Evolutionary conservation across 331 rosid genomes (phyloP), one percentile per base, ranked within the genome.

Genomic region (Erythrophleum ivorense): DNA sequence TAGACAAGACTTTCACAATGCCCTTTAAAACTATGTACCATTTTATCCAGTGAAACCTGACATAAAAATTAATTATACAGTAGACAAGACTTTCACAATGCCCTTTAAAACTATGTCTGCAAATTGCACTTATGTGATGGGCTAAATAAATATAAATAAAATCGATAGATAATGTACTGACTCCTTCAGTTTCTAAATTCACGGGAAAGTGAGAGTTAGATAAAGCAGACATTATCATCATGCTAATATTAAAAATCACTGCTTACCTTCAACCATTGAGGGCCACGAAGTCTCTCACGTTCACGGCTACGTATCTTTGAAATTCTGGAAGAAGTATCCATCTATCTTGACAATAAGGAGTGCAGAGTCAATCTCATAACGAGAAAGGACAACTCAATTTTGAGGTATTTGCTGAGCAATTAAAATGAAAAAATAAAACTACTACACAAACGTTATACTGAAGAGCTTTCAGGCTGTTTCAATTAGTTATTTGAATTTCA

Each of bases 251-350:
- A 64, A 82, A 63, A 72, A 49, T 71, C 70, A 43, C 57, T 31
- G 60, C 76, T 79, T 83, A 96, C 99, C 98, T 94, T 94, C 88
- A 96, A 81, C 99, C 98, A 96, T 73, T 95, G 98, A 66, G 99
- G 99, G 46, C 99, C 99, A 76, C 92, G 92, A 53, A 96, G 95
- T 86, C 99, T 92, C 87, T 88, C 94, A 54, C 97, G 97, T 85
- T 96, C 99, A 77, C 60, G 91, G 86, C 81, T 93, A 74, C 98
- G 91, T 76, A 94, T 92, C 93, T 94, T 94, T 33, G 98, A 92
- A 89, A 96, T 93, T 86, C 97, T 91, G 53, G 99, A 93, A 71
- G 98, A 90, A 34, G 94, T 90, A 81, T 96, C 98, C 97, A 96
- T 92, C 99, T 95, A 89, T 86, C 84, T 86, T 89, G 91, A 79